Evolutionary conservation across 371 early-diverging fungal genomes (phyloP), one percentile per base, ranked within the genome.

Genomic region (Catenaria anguillulae): DNA sequence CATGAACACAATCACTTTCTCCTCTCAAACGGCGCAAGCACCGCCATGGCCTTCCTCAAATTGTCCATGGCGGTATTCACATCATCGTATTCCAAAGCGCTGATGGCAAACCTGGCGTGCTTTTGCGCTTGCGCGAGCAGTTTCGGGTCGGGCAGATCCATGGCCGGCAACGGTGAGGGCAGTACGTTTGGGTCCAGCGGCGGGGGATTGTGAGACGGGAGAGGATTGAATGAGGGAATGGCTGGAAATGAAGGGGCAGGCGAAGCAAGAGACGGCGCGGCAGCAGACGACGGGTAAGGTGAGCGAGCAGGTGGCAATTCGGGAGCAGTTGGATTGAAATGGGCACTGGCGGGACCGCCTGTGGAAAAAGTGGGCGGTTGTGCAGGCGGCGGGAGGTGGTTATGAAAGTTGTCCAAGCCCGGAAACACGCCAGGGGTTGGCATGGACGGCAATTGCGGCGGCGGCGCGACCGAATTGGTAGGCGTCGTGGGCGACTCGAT

Each of bases 31-130:
- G 60, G 60, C 35, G 31, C 43, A 12, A 77, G 62, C 1, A 73
- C 40, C 56, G 60, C 69, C 34, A 93, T 68, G 17, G 96, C 95
- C 61, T 79, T 73, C 60, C 86, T 76, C 52, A 97, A 69, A 65
- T 93, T 88, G 0, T 81, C 76, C 15, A 92, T 75, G 0, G 97
- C 95, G 0, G 89, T 87, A 5, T 73, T 68, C 21, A 95, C 76
- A 69, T 97, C 97, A 63, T 94, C 95, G 66, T 92, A 96, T 60
- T 93, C 87, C 29, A 97, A 67, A 0, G 97, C 91, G 67, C 93
- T 93, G 62, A 93, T 87, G 2, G 93, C 97, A 80, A 86, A 95
- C 63, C 87, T 84, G 12, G 92, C 81, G 60, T 83, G 77, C 72
- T 96, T 97, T 65, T 92, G 92, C 2, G 93, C 91, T 4, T 73